Evolutionary conservation across 2,329 filamentous ascomycete species (phyloP), one percentile per base, ranked within the genome.

Genomic region (Chaetomium olivaceum): DNA sequence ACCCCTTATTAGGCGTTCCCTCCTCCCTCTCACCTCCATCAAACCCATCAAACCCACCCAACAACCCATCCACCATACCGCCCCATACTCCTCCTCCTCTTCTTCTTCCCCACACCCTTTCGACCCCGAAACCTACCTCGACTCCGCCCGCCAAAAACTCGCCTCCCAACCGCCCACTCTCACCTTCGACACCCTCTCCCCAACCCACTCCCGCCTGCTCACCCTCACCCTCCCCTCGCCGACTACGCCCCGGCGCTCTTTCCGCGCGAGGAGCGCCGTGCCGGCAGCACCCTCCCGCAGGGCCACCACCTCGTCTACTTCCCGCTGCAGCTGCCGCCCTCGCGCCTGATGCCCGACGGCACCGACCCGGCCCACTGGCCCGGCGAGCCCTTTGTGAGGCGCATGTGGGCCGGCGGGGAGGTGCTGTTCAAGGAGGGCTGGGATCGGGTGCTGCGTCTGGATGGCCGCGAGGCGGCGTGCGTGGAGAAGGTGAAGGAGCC

Each of bases 221-320:
- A 81, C 83, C 69, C 79, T 87, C 33, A 84, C 88, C 9, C 82
- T 94, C 1, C 88, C 9, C 82, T 94, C 1, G 67, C 70, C 64
- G 63, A 73, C 73, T 43, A 84, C 73, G 75, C 77, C 66, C 77
- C 84, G 36, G 82, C 83, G 33, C 85, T 88, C 0, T 87, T 85
- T 62, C 84, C 82, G 25, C 88, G 27, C 27, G 27, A 29, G 27
- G 3, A 6, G 3, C 27, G 27, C 6, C 27, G 3, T 6, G 27
- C 27, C 27, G 27, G 27, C 31, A 8, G 4, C 33, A 11, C 75
- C 3, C 78, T 90, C 7, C 87, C 89, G 0, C 82, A 85, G 33
- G 91, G 89, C 43, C 89, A 96, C 75, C 93, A 97, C 76, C 83
- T 97, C 43, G 87, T 94, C 69, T 96, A 96, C 80, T 97, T 97